Conservation (phyloP, 2,329 filamentous ascomycete species). For the Phialocephala sp. region DNA sequence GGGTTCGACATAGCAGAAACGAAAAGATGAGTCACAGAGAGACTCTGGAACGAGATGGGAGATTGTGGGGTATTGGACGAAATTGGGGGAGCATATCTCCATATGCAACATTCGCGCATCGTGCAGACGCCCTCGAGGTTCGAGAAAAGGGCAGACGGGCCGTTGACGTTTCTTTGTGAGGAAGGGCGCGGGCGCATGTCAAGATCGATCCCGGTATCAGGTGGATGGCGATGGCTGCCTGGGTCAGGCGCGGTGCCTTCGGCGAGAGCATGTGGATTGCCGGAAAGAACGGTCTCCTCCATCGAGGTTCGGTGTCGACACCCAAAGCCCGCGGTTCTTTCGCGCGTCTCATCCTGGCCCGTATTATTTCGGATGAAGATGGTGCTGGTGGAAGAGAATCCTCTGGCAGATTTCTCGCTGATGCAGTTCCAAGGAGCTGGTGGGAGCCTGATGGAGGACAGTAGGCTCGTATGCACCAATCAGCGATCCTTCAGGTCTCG, state of each 20-base stretch:
- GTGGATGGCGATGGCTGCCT: constrained; percentile 1
- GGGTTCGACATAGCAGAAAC: neutral
- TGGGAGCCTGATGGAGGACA: constrained; percentile 3
- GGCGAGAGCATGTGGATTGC: neutral
- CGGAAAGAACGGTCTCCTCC: neutral
- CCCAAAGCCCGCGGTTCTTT: neutral
- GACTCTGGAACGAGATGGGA: neutral
- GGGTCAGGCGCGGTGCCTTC: neutral
- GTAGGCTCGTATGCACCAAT: neutral
- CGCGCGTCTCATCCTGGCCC: neutral
- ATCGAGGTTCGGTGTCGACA: constrained; percentile 2
- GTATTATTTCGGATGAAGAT: constrained; percentile 1
- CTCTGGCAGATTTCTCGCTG: neutral
- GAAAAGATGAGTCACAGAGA: constrained; percentile 14
- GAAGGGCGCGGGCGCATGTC: constrained; percentile 8
- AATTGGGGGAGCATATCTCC: too few species aligned
- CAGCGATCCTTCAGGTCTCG: constrained; percentile 2
- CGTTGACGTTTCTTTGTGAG: neutral
- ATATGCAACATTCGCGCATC: constrained; percentile 1
- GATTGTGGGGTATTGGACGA: constrained; percentile 9
- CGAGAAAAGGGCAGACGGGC: neutral
- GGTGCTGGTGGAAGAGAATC: constrained; percentile 1
- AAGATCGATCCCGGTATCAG: neutral
- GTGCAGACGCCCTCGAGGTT: neutral
- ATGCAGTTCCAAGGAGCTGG: neutral